Conservation (phyloP, 179 eudicot species). For the Heliamphora ciliata region DNA sequence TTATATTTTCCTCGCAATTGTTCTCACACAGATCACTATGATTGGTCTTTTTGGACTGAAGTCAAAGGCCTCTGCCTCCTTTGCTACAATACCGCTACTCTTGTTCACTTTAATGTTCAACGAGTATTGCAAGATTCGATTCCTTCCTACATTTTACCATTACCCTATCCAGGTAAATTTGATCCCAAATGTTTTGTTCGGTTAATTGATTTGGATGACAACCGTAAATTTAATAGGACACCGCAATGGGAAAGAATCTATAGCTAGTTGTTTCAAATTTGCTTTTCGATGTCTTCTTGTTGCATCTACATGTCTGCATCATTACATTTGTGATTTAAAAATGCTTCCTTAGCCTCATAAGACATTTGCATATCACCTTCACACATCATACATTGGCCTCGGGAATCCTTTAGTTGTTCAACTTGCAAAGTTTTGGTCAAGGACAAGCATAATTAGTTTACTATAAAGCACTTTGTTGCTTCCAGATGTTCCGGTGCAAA, state of each 20-base stretch:
- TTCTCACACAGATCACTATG: constrained; percentile 84
- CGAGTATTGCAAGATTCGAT: constrained; percentile 88
- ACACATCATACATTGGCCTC: neutral
- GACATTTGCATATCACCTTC: neutral
- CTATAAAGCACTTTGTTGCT: constrained; percentile 3
- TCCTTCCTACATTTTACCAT: constrained; percentile 66
- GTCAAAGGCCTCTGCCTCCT: constrained; percentile 71
- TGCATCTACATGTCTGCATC: neutral
- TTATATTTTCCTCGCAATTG: constrained; percentile 59
- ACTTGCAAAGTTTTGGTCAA: neutral
- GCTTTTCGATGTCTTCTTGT: neutral
- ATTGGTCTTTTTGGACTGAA: constrained; percentile 92
- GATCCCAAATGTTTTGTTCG: neutral
- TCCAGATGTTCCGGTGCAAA: neutral
- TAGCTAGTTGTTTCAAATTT: neutral
- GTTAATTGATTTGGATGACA: neutral
- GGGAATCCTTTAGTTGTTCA: neutral
- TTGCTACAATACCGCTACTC: constrained; percentile 71
- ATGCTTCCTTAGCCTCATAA: neutral
- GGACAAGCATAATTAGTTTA: neutral
- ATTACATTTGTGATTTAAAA: neutral
- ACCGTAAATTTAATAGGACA: neutral
- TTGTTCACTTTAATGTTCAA: constrained; percentile 63
- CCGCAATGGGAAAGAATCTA: neutral
- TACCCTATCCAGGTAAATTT: constrained; percentile 56